phyloP scores from a whole-genome alignment of 1,139 yeast genomes.

The Scheffersomyces lignicola region DNA sequence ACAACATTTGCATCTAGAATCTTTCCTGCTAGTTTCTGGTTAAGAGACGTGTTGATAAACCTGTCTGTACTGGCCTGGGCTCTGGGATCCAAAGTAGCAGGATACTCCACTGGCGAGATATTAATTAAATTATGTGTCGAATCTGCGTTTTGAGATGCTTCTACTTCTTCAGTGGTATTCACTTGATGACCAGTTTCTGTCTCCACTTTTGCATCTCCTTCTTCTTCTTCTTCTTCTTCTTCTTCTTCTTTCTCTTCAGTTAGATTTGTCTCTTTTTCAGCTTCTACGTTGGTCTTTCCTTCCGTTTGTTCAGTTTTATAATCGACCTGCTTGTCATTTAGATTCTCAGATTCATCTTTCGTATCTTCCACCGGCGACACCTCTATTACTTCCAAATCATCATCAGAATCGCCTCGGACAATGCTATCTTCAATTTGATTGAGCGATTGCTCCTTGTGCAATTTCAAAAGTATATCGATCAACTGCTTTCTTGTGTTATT shows the following conservation, averaged over 20 bases:
- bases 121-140: too few species aligned
- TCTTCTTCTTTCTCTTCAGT: not conserved
- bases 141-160: too few species aligned
- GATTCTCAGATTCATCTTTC: conserved; percentile 2
- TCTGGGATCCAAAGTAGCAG: conserved; percentile 12
- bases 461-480: conserved; percentile 24
- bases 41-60: not conserved
- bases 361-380: not conserved
- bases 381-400: conserved; percentile 25
- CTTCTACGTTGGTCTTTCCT: not conserved
- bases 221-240: not conserved
- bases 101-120: conserved; percentile 1
- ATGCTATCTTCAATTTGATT: conserved; percentile 6
- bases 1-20: not conserved
- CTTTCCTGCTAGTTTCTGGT: not conserved
- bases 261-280: not conserved
- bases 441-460: conserved; percentile 22
- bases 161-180: too few species aligned
- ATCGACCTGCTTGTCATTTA: conserved; percentile 1
- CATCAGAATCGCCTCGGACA: conserved; percentile 17
- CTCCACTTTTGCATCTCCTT: too few species aligned
- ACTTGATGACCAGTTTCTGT: too few species aligned
- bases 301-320: conserved; percentile 2
- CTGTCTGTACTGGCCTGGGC: conserved; percentile 3
- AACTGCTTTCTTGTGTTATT: conserved; percentile 31